Percentiles rank a stretch among this genome's conserved stretches.
Conservation (phyloP, 495 filamentous ascomycete genomes). For the Annulohypoxylon bovei region DNA sequence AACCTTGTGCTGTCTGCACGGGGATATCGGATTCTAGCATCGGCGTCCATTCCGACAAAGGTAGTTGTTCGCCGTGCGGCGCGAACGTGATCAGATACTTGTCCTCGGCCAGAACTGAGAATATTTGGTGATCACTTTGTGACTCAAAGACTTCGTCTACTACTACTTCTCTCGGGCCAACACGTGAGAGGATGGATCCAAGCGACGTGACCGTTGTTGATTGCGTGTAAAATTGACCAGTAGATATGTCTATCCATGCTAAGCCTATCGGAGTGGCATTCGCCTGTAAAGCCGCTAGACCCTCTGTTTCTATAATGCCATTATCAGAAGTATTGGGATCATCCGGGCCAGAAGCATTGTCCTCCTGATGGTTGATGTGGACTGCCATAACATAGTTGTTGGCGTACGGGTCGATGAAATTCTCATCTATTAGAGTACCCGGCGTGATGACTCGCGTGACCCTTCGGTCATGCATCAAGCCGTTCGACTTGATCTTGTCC, state of each 20-base stretch:
- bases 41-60: conserved; percentile 73
- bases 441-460: conserved; percentile 91
- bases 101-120: conserved; percentile 63
- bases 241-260: conserved; percentile 95
- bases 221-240: conserved; percentile 91
- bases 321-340: background rate
- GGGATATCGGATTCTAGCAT: conserved; percentile 78
- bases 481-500: conserved; percentile 73
- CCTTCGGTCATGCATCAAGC: conserved; percentile 81
- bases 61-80: conserved; percentile 55
- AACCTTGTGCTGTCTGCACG: conserved; percentile 49
- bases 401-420: conserved; percentile 90
- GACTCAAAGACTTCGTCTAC: conserved; percentile 70
- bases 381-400: conserved; percentile 92
- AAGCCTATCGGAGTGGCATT: conserved; percentile 70
- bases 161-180: conserved; percentile 86
- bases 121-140: conserved; percentile 52
- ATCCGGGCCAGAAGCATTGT: conserved; percentile 19
- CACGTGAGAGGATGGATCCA: conserved; percentile 79
- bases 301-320: conserved; percentile 16
- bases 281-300: conserved; percentile 19
- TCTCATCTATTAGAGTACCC: conserved; percentile 95
- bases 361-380: conserved; percentile 52
- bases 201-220: conserved; percentile 76
- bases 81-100: conserved; percentile 67